Percentiles rank a stretch among this genome's conserved stretches.
Conservation (phyloP, 345 rosid genomes). For the Eucalyptus tenuipes region DNA sequence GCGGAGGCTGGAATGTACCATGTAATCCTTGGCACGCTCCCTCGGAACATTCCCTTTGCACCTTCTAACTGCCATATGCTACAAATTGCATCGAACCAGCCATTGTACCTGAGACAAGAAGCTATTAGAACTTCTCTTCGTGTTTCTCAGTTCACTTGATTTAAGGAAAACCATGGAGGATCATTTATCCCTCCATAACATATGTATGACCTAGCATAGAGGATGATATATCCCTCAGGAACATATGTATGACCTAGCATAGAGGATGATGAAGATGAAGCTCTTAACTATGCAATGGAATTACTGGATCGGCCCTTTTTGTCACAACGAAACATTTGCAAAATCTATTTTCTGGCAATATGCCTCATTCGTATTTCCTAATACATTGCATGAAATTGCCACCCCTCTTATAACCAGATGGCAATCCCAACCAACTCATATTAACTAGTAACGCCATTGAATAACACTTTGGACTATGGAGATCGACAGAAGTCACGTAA, state of each 20-base stretch:
- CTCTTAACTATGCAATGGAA: not conserved
- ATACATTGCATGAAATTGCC: not conserved
- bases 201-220: not conserved
- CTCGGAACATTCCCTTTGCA: slow-evolving; percentile 60
- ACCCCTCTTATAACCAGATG: not conserved
- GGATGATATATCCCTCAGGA: not conserved
- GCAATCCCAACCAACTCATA: not conserved
- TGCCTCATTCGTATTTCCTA: not conserved
- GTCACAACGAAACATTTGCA: not conserved
- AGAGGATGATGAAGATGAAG: not conserved
- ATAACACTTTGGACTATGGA: not conserved
- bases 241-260: not conserved
- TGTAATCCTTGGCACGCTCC: slow-evolving; percentile 82
- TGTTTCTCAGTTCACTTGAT: not conserved
- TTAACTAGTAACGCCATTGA: not conserved
- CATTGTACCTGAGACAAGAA: slow-evolving; percentile 37
- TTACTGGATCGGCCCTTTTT: not conserved
- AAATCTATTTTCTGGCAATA: not conserved
- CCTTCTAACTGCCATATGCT: slow-evolving; percentile 73
- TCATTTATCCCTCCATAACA: not conserved
- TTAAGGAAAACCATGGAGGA: not conserved
- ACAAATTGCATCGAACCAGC: slow-evolving; percentile 68
- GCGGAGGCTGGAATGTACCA: slow-evolving; percentile 98
- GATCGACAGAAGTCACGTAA: not conserved
- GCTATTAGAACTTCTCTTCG: not conserved